Evolutionary conservation across 495 filamentous ascomycete genomes (phyloP).

Genomic region (Wilcoxina mikolae): DNA sequence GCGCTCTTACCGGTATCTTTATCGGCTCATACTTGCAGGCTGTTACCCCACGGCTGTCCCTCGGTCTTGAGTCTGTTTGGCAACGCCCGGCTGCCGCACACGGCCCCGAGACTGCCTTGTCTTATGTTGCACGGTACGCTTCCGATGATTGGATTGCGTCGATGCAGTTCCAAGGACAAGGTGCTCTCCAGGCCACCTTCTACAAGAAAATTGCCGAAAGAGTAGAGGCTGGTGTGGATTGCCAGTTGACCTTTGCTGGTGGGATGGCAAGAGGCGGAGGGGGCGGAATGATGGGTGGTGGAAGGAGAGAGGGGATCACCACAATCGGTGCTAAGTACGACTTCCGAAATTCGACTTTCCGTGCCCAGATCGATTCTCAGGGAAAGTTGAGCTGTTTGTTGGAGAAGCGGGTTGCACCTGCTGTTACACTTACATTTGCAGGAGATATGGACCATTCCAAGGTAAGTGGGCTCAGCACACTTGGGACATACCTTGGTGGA

Average conservation of each 20-base stretch:
- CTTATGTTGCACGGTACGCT: constrained; percentile 83
- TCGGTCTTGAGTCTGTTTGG: constrained; percentile 89
- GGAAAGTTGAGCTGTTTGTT: constrained; percentile 84
- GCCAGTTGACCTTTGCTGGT: constrained; percentile 74
- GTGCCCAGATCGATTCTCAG: constrained; percentile 86
- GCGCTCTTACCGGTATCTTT: constrained; percentile 82
- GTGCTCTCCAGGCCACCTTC: constrained; percentile 79
- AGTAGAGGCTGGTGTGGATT: constrained; percentile 88
- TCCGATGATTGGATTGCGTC: constrained; percentile 79
- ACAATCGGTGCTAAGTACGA: constrained; percentile 95
- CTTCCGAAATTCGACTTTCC: constrained; percentile 85
- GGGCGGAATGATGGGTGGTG: constrained; percentile 52
- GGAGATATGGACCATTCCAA: constrained; percentile 94
- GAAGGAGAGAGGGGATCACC: constrained; percentile 71
- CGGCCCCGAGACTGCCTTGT: constrained; percentile 68
- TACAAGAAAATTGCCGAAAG: constrained; percentile 90
- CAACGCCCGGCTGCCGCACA: constrained; percentile 63
- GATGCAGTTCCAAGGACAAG: constrained; percentile 68
- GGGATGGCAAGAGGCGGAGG: constrained; percentile 39
- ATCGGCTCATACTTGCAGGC: constrained; percentile 92
- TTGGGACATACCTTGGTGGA: not conserved
- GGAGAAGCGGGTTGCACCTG: constrained; percentile 86
- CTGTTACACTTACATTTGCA: constrained; percentile 81
- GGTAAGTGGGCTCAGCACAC: constrained; percentile 40
- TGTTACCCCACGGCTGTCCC: constrained; percentile 68